Evolutionary conservation across 2,329 filamentous ascomycete species (phyloP), one percentile per base, ranked within the genome.

Genomic region (Aspergillus alliaceus): DNA sequence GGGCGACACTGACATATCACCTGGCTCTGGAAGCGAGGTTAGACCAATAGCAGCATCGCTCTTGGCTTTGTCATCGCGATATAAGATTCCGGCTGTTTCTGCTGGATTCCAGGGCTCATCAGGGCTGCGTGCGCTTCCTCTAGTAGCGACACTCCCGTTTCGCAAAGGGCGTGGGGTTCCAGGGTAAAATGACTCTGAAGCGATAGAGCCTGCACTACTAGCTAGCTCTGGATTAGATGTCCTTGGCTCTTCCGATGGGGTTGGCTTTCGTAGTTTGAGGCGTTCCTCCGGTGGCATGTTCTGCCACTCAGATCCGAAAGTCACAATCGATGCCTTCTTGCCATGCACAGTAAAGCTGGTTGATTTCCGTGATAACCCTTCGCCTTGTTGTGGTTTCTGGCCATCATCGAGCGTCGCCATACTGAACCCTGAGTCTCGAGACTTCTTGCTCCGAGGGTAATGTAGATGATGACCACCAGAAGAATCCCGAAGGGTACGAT

Each of bases 301-400:
- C 67, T 93, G 88, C 79, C 96, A 87, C 66, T 96, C 93, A n/a
- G 88, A 87, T 8, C 93, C 92, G 71, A 99, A 96, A n/a, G 91
- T 96, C 64, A 99, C 91, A 55, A 99, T 90, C 1, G 92, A 96
- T 2, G 95, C 95, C 75, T 99, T 98, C 79, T 98, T 99, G 59
- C 95, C 93, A 69, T 99, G 95, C 4, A 99, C 88, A 4, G 95
- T 96, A 73, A 99, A 99, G 66, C 91, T 96, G 5, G 91, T 91
- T 12, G 90, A 86, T 12, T 89, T 89, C 48, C 95, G 86, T 6
- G 89, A 81, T 12, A 99, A 81, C 11, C 89, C 86, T 64, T 91
- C 89, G 35, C 70, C 89, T 79, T 76, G 83, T 67, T 58, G 56
- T n/a, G 64, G 58, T 18, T 61, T 73, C 69, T 68, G 72, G 49